Conservation (phyloP, 768 basidiomycete genomes). For the Cyathus striatus region DNA sequence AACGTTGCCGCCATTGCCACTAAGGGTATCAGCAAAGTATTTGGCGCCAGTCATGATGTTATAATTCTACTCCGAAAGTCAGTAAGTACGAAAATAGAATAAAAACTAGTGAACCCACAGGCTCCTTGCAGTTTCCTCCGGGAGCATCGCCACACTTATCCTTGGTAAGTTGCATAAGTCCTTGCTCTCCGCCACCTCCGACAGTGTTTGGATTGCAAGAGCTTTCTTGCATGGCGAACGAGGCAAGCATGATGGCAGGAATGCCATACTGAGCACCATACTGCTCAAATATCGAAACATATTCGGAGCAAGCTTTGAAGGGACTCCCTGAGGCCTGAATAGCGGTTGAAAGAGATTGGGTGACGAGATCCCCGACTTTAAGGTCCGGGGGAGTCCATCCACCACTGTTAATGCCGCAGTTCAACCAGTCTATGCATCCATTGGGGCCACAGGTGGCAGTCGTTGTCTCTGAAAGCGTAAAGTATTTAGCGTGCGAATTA, state of each 20-base stretch:
- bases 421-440: conserved; percentile 70
- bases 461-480: conserved; percentile 33
- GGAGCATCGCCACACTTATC: conserved; percentile 71
- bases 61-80: conserved; percentile 42
- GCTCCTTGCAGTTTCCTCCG: conserved; percentile 38
- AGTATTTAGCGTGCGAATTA: neutral
- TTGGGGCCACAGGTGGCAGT: conserved; percentile 58
- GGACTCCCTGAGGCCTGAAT: conserved; percentile 43
- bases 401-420: conserved; percentile 60
- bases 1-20: conserved; percentile 44
- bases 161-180: conserved; percentile 78
- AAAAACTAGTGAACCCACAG: conserved; percentile 24
- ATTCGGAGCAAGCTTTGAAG: conserved; percentile 55
- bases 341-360: conserved; percentile 40
- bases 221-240: conserved; percentile 87
- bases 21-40: conserved; percentile 52
- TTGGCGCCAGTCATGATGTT: conserved; percentile 66
- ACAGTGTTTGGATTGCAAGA: conserved; percentile 60
- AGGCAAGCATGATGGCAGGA: conserved; percentile 73
- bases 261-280: conserved; percentile 45
- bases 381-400: conserved; percentile 75
- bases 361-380: conserved; percentile 43
- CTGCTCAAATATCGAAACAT: conserved; percentile 51
- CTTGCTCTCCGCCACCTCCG: conserved; percentile 80
- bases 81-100: neutral